These are phyloP conservation scores for Craspedostauros australis DNA, from an alignment of 108 stramenopile species.

Conservation along the genomic window DNA sequence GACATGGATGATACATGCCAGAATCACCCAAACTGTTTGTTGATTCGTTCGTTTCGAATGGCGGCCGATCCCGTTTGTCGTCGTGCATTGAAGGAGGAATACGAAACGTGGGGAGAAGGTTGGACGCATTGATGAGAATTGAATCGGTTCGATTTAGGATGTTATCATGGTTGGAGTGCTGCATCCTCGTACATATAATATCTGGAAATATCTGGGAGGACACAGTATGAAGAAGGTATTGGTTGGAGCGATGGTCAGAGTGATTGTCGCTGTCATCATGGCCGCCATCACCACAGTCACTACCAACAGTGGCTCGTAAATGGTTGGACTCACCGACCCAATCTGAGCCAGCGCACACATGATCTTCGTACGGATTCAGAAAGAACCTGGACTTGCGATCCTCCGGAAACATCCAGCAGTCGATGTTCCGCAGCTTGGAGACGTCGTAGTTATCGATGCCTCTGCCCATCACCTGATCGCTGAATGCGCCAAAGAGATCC, in stretches of 20 bases:
- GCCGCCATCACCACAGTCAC: too few species aligned
- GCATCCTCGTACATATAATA: not conserved
- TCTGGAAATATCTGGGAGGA: not conserved
- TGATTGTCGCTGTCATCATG: not conserved
- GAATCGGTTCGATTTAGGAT: not conserved
- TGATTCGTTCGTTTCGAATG: not conserved
- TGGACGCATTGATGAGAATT: not conserved
- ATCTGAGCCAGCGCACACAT: constrained; percentile 15
- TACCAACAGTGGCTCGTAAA: not conserved
- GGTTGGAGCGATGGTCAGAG: not conserved
- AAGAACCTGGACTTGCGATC: not conserved
- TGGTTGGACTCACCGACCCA: constrained; percentile 7
- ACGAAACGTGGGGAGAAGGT: not conserved
- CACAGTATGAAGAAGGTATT: not conserved
- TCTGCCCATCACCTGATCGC: too few species aligned
- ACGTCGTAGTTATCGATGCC: too few species aligned
- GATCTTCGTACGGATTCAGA: constrained; percentile 8
- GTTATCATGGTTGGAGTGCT: not conserved
- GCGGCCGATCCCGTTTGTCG: not conserved
- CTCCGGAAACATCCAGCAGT: too few species aligned
- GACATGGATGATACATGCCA: not conserved
- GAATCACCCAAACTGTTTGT: not conserved
- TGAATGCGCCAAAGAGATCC: too few species aligned
- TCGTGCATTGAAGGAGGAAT: not conserved
- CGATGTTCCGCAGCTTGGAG: too few species aligned